phyloP scores from a whole-genome alignment of 495 filamentous ascomycete genomes.

The Aspergillus sclerotiicarbonarius region DNA sequence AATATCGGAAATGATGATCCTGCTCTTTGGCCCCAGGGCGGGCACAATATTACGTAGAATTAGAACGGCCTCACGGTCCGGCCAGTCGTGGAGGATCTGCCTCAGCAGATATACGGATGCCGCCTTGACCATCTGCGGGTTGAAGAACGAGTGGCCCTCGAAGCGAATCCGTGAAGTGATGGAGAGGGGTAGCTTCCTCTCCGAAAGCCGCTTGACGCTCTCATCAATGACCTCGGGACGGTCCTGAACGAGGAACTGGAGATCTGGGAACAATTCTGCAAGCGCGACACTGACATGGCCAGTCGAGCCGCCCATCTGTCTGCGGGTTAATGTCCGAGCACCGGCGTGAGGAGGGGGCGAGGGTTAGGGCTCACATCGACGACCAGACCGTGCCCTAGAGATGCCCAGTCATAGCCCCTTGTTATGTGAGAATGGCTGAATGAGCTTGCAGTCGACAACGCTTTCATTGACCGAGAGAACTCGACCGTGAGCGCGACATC shows the following conservation, averaged over 20 bases:
- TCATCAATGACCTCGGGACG: conserved; percentile 24
- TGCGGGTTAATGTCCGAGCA: background rate
- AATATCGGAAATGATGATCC: no score
- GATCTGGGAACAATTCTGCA: background rate
- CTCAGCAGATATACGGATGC: conserved; percentile 53
- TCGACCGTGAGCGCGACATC: background rate
- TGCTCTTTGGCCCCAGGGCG: conserved; percentile 24
- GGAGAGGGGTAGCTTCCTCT: background rate
- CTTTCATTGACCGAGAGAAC: conserved; percentile 5
- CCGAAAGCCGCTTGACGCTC: background rate
- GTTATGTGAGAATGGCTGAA: conserved; percentile 3
- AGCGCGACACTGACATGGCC: conserved; percentile 5
- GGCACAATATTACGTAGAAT: conserved; percentile 37
- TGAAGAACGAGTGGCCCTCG: conserved; percentile 47
- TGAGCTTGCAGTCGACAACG: background rate
- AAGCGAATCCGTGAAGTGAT: conserved; percentile 35
- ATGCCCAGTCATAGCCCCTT: conserved; percentile 3
- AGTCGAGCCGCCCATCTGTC: conserved; percentile 11
- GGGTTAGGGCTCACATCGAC: conserved; percentile 6
- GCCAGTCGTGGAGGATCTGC: conserved; percentile 47
- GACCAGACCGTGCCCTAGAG: background rate
- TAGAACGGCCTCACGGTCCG: conserved; percentile 32
- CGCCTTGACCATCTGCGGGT: conserved; percentile 34
- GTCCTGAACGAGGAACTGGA: background rate
- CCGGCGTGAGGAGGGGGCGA: background rate